Base-by-base conservation (phyloP, 768 basidiomycete genomes). In the Stropharia rugosoannulata region DNA sequence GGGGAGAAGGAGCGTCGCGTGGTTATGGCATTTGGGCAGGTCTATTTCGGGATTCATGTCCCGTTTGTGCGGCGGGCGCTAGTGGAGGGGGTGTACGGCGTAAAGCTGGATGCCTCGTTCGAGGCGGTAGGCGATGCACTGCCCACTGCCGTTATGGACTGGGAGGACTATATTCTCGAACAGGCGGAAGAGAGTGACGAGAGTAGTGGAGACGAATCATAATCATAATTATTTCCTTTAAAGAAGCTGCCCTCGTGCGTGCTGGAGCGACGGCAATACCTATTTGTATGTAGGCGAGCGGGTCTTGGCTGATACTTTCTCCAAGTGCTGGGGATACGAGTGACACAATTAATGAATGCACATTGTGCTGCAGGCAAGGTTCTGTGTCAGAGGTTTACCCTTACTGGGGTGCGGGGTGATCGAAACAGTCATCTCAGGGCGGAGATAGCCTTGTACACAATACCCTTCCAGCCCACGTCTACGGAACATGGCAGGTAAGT, bases 61-160 rank as follows among this genome's bases (percentile, higher is more conserved):
- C 86, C 89, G 11, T 95, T 89, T 65, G 63, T 90, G 60, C 72
- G 80, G 63, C 75, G 85, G 18, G 93, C 87, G 4, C 65, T 93
- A 44, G 78, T 83, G 18, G 85, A 90, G 63, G 91, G 92, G 2
- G 86, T 93, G 22, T 94, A 89, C 72, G 82, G 84, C 0, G 52
- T 69, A 18, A 63, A 63, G 59, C 60, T 67, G 19, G 69, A 63
- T 44, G 62, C 59, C 10, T 62, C 63, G 0, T 35, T 58, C 63
- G 53, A 60, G 55, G 64, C 62, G 49, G 48, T 59, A 22, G 64
- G 65, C 50, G 56, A 64, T 10, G 51, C 50, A 3, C 40, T 68
- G 48, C 65, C 66, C 1, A 60, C 55, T 40, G 60, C 61, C 15
- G 63, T 69, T 5, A 61, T 69, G 60, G 71, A 72, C 46, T 77